Base-by-base conservation (phyloP, 2,329 filamentous ascomycete species). In the Coleophoma eucalyptorum region DNA sequence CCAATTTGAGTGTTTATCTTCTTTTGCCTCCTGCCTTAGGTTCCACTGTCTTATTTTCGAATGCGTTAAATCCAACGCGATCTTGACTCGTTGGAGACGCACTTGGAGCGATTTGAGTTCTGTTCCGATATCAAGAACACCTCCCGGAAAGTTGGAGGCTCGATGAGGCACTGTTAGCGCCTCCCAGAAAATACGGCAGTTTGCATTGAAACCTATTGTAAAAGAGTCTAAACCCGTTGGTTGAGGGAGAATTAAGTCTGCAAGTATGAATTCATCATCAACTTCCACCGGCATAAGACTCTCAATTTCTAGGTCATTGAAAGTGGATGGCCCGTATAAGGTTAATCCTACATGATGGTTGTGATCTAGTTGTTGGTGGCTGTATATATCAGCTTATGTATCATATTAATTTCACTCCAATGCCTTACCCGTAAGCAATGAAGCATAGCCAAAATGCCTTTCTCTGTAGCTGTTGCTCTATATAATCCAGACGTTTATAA, bases 211-310 rank as follows among this genome's bases (percentile, higher is more conserved):
- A 10, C 33, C 33, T 35, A 10, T n/a, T n/a, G n/a, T 35, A 10
- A 35, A n/a, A 35, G 33, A 35, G n/a, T 10, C n/a, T n/a, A 10
- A n/a, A 10, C 10, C 10, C 10, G 33, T 35, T n/a, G 33, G 33
- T n/a, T 35, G 33, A 35, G 10, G 10, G 10, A 35, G 33, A n/a
- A 35, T 35, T n/a, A 10, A 10, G 33, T 35, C 33, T 35, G 33
- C 33, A 10, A 10, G 10, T 10, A 35, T 13, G 68, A 57, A 50
- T 63, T 68, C 1, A 58, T 55, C 4, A 68, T 48, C 40, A 53
- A 50, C 47, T 63, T 58, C n/a, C 54, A 58, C 3, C 54, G 41
- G 26, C 11, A 60, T 35, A 35, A 55, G 55, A n/a, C n/a, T n/a
- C n/a, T n/a, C n/a, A n/a, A n/a, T n/a, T n/a, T n/a, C n/a, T n/a